Conservation (phyloP, 2,329 filamentous ascomycete species). For the Nigrospora oryzae region DNA sequence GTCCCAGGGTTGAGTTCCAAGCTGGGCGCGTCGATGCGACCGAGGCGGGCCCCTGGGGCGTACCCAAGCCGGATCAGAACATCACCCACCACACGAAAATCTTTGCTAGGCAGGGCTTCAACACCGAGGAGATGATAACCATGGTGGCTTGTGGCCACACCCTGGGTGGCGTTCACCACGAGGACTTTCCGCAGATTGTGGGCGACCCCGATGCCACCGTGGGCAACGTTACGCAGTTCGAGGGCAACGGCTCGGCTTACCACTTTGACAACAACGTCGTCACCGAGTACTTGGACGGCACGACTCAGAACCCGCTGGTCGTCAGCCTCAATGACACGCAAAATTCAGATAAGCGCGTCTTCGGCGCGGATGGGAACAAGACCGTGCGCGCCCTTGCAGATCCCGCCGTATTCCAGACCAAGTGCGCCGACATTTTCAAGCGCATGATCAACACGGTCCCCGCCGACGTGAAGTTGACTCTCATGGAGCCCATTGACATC, state of each 20-base stretch:
- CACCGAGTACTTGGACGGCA: constrained; percentile 31
- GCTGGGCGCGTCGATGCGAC: constrained; percentile 21
- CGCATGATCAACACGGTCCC: constrained; percentile 28
- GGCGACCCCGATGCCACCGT: constrained; percentile 22
- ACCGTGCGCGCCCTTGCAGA: constrained; percentile 31
- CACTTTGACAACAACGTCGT: constrained; percentile 34
- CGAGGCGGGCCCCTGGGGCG: constrained; percentile 19
- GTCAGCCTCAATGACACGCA: constrained; percentile 26
- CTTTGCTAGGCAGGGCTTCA: constrained; percentile 22
- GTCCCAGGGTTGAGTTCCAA: constrained; percentile 17
- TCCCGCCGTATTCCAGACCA: constrained; percentile 24
- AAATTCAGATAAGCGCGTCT: constrained; percentile 34
- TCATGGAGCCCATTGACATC: constrained; percentile 18
- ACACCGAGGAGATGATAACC: constrained; percentile 23
- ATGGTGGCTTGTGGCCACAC: constrained; percentile 27
- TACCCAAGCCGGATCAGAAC: constrained; percentile 20
- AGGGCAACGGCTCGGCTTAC: constrained; percentile 13
- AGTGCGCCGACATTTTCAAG: constrained; percentile 19
- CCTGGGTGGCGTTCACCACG: constrained; percentile 33
- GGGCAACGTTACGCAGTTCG: constrained; percentile 23
- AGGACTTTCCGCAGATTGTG: constrained; percentile 30
- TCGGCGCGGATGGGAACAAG: constrained; percentile 31
- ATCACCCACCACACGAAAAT: constrained; percentile 13
- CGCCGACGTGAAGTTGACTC: constrained; percentile 15
- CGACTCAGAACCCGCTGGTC: constrained; percentile 32